phyloP scores from a whole-genome alignment of 2,329 filamentous ascomycete species.

The Fusarium mangiferae region DNA sequence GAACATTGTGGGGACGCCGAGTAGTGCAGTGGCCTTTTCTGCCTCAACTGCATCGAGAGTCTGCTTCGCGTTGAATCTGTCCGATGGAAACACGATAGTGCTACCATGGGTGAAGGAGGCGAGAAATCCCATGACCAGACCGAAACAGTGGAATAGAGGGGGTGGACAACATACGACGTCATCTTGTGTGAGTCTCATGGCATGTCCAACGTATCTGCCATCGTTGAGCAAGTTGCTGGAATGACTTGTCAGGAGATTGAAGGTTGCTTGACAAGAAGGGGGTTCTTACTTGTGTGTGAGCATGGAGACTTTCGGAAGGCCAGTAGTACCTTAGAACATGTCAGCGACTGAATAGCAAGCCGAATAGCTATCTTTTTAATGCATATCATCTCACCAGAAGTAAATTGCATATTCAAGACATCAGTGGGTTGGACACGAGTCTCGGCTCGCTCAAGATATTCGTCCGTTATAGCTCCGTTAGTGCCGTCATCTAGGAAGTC shows the following conservation, averaged over 20 bases:
- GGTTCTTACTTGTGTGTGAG: background rate
- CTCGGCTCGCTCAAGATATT: background rate
- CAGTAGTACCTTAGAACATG: background rate
- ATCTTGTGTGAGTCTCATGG: background rate
- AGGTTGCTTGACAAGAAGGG: accelerated
- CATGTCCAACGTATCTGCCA: background rate
- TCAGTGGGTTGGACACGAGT: background rate
- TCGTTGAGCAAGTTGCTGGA: background rate
- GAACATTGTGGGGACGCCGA: background rate
- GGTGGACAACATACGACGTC: background rate
- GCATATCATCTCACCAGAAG: background rate
- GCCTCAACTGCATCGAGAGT: background rate
- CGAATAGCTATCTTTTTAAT: too few relatives aligned
- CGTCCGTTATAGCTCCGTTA: too few relatives aligned
- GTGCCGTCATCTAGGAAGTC: background rate
- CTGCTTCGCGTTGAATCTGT: background rate
- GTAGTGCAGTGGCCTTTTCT: background rate
- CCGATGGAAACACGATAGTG: background rate
- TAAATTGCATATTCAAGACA: background rate
- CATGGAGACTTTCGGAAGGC: background rate
- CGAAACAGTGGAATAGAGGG: background rate
- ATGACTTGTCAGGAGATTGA: background rate
- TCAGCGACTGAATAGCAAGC: too few relatives aligned
- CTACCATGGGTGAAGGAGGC: background rate
- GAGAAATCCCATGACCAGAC: background rate